phyloP scores from a whole-genome alignment of 2,329 filamentous ascomycete species.

The Cercospora sp. region DNA sequence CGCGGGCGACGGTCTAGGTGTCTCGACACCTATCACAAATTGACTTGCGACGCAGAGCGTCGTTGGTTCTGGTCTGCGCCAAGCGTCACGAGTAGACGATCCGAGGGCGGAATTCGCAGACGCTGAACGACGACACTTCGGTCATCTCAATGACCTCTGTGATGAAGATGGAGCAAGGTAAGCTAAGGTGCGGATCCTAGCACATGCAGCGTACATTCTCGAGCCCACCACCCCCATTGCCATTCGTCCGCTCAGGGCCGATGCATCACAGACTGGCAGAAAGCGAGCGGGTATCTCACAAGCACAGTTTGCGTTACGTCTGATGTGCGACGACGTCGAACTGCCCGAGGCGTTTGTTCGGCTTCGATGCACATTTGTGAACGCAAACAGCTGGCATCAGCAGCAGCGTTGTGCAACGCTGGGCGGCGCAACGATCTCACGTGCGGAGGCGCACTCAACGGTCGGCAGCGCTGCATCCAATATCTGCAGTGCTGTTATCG shows the following conservation, averaged over 20 bases:
- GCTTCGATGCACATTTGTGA: background rate
- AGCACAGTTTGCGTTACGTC: conserved; percentile 18
- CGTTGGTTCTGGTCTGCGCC: background rate
- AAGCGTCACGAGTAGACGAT: background rate
- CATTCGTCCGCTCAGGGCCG: background rate
- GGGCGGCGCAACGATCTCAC: conserved; percentile 28
- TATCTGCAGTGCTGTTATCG: conserved; percentile 18
- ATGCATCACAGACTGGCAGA: conserved; percentile 6
- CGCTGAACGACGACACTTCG: background rate
- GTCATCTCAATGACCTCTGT: conserved; percentile 15
- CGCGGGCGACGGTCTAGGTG: conserved; percentile 1
- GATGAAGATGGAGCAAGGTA: conserved; percentile 39
- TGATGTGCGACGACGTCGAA: conserved; percentile 21
- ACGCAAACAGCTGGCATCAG: background rate
- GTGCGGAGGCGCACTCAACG: conserved; percentile 21
- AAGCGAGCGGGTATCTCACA: conserved; percentile 17
- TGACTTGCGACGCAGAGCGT: background rate
- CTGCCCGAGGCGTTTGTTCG: conserved; percentile 6
- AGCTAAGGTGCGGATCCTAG: conserved; percentile 30
- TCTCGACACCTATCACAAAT: background rate
- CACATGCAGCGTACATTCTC: conserved; percentile 28
- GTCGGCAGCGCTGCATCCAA: conserved; percentile 7
- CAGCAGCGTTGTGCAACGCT: conserved; percentile 32
- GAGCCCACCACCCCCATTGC: conserved; percentile 15
- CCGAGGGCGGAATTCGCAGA: background rate